Base-by-base conservation (phyloP, 73 alveolate genomes). In the Symbiodinium natans region DNA sequence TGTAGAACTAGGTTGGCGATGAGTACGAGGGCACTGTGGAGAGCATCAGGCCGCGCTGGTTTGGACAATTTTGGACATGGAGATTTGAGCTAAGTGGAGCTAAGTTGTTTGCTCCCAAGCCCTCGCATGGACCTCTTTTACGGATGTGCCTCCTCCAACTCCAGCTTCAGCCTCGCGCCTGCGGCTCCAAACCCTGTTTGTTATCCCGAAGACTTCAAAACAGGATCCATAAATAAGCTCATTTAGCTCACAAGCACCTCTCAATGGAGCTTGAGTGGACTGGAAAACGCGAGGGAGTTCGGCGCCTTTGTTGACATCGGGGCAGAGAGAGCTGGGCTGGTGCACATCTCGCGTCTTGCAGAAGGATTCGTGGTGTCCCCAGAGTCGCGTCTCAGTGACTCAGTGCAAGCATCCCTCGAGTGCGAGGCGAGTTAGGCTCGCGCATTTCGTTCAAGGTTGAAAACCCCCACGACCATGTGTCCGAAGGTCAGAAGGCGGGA, bases 231-330 rank as follows among this genome's bases (percentile, higher is more conserved):
- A n/a, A n/a, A n/a, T n/a, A n/a, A n/a, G n/a, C n/a, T n/a, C n/a
- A n/a, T n/a, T n/a, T n/a, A n/a, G n/a, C n/a, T n/a, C n/a, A n/a
- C n/a, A n/a, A n/a, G n/a, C n/a, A n/a, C n/a, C n/a, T n/a, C n/a
- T n/a, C n/a, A n/a, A n/a, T n/a, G n/a, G n/a, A n/a, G n/a, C n/a
- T n/a, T n/a, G n/a, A n/a, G n/a, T n/a, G n/a, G n/a, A n/a, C n/a
- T n/a, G n/a, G n/a, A n/a, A n/a, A n/a, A n/a, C 25, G 52, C 17
- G 1, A 90, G 97, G 97, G 97, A 90, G 6, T 90, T 71, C 56
- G 97, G 97, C 31, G 75, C 80, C 77, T 90, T 90, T 54, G 97
- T 90, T 39, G 87, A 90, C 87, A 85, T 90, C 73, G 97, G 97
- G 54, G 46, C 97, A 17, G 97, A 90, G 88, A 48, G 88, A n/a